Percentiles rank a stretch among this genome's conserved stretches.
These are phyloP conservation scores for Starmerella riodocensis DNA, from an alignment of 805 yeast species.

Conservation along the genomic window DNA sequence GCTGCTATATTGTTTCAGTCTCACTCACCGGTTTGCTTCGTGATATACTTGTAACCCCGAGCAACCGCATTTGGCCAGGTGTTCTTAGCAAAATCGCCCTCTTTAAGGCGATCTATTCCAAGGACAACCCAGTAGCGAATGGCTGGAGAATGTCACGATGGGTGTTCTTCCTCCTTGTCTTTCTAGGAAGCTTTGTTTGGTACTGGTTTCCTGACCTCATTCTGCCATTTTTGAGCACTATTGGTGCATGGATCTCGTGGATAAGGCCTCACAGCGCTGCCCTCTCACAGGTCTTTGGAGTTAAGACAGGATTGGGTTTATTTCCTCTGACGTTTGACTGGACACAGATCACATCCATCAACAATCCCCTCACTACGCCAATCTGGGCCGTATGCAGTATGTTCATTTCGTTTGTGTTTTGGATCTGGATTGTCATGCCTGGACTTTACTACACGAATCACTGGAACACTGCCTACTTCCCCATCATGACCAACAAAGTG, in stretches of 20 bases:
- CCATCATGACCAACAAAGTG: slow-evolving; percentile 37
- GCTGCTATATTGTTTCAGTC: slow-evolving; percentile 54
- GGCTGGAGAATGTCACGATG: slow-evolving; percentile 51
- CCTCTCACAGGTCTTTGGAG: slow-evolving; percentile 57
- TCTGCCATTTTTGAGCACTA: slow-evolving; percentile 43
- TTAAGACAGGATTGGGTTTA: slow-evolving; percentile 51
- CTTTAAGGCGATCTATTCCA: slow-evolving; percentile 39
- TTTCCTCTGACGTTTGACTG: slow-evolving; percentile 60
- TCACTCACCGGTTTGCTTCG: slow-evolving; percentile 53
- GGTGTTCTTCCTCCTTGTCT: slow-evolving; percentile 35
- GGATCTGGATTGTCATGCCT: slow-evolving; percentile 31
- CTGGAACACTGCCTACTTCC: slow-evolving; percentile 48
- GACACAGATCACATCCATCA: slow-evolving; percentile 45
- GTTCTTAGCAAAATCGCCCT: slow-evolving; percentile 48
- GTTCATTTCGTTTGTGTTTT: slow-evolving; percentile 37
- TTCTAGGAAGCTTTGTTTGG: slow-evolving; percentile 37
- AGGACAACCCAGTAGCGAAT: slow-evolving; percentile 39
- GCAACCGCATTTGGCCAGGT: slow-evolving; percentile 60
- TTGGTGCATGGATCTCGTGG: slow-evolving; percentile 52
- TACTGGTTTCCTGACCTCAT: slow-evolving; percentile 53
- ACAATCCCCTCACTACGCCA: slow-evolving; percentile 50
- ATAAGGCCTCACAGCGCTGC: slow-evolving; percentile 42
- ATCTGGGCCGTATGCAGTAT: slow-evolving; percentile 34
- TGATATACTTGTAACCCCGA: slow-evolving; percentile 47
- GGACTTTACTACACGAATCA: slow-evolving; percentile 38